Conservation (phyloP, 2,329 filamentous ascomycete species). For the Cylindrodendrum hubeiense region DNA sequence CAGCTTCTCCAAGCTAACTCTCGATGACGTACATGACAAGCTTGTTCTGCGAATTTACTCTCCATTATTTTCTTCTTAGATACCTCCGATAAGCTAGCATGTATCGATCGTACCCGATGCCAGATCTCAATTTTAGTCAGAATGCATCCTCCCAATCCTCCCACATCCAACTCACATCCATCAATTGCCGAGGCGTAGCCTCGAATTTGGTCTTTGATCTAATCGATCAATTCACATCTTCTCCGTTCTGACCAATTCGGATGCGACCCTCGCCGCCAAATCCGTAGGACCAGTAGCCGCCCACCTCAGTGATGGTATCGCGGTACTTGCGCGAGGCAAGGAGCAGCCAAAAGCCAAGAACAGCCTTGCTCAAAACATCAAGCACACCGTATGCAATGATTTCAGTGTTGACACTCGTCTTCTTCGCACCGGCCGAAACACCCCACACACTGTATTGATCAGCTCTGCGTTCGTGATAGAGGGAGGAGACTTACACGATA, state of each 20-base stretch:
- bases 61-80: no score
- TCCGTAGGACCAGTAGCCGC: conserved; percentile 55
- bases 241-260: conserved; percentile 55
- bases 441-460: conserved; percentile 41
- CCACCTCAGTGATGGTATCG: conserved; percentile 53
- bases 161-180: no score
- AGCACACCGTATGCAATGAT: conserved; percentile 47
- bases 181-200: no score
- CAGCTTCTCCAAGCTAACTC: no score
- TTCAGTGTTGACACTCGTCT: conserved; percentile 44
- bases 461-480: neutral
- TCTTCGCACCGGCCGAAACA: conserved; percentile 42
- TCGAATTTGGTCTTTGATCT: no score
- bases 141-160: no score
- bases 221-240: conserved; percentile 32
- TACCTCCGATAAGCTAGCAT: no score
- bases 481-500: conserved; percentile 42
- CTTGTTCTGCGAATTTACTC: no score
- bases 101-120: no score
- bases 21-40: no score
- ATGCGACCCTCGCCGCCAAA: conserved; percentile 52
- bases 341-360: conserved; percentile 49
- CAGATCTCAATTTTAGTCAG: no score
- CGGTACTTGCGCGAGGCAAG: conserved; percentile 51
- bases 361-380: conserved; percentile 47